A percentile compares a stretch with the other conserved stretches of the same genome.
Evolutionary conservation across 768 basidiomycete species (phyloP).

Genomic region (Naganishia randhawae): DNA sequence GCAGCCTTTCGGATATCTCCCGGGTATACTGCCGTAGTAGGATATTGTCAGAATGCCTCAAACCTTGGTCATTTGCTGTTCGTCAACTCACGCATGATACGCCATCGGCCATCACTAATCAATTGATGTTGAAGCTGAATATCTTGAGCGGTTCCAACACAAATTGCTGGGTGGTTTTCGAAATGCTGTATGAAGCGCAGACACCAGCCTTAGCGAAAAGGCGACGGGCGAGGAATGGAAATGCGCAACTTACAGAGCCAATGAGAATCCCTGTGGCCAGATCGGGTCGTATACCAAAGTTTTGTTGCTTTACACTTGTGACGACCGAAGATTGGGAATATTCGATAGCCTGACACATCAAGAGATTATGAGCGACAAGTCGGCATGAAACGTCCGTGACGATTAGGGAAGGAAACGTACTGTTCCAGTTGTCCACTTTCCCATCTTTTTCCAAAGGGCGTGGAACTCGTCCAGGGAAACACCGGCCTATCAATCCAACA

Average conservation of each 20-base stretch:
- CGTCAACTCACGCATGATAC: constrained; percentile 20
- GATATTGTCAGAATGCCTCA: background rate
- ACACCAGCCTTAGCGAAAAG: background rate
- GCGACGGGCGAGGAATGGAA: background rate
- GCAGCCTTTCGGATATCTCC: constrained; percentile 15
- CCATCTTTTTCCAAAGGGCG: constrained; percentile 46
- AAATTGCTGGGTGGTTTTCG: constrained; percentile 56
- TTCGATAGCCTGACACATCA: constrained; percentile 37
- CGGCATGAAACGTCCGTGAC: background rate
- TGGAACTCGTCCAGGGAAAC: constrained; percentile 57
- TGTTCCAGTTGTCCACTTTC: background rate
- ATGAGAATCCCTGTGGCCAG: constrained; percentile 54
- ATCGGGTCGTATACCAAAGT: constrained; percentile 7
- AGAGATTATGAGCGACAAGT: background rate
- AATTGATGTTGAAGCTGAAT: constrained; percentile 60
- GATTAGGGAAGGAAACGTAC: background rate
- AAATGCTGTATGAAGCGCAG: constrained; percentile 53
- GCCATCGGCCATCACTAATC: constrained; percentile 32
- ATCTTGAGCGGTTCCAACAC: constrained; percentile 56
- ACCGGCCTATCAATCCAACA: constrained; percentile 49
- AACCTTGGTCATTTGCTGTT: background rate
- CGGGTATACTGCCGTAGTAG: constrained; percentile 9
- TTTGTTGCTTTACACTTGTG: constrained; percentile 49
- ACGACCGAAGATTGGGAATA: constrained; percentile 58
- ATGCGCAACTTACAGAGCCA: constrained; percentile 48